Percentiles rank a stretch among this genome's conserved stretches.
These are phyloP conservation scores for Globisporangium cystogenes DNA, from an alignment of 352 stramenopile species.

Conservation along the genomic window DNA sequence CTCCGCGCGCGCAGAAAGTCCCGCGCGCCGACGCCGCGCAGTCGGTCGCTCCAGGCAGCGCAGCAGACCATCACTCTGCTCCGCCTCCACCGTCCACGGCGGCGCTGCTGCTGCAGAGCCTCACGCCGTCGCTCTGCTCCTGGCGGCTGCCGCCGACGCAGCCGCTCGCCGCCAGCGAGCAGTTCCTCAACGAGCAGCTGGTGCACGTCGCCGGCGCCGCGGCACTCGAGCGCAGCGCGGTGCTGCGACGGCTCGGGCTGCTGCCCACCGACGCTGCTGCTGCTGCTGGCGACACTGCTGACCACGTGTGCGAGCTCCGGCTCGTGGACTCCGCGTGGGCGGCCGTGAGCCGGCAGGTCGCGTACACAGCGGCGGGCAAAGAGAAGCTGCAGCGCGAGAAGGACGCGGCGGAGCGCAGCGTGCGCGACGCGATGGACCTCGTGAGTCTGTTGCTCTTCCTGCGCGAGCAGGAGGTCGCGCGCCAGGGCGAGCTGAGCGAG, in stretches of 20 bases:
- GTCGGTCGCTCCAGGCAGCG: neutral
- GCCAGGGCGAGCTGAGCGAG: constrained; percentile 49
- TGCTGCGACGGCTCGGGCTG: constrained; percentile 6
- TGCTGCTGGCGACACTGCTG: too few species aligned
- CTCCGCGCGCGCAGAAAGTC: neutral
- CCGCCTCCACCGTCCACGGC: neutral
- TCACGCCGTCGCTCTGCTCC: constrained; percentile 10
- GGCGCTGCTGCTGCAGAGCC: constrained; percentile 5
- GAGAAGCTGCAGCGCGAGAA: constrained; percentile 20
- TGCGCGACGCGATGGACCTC: constrained; percentile 60
- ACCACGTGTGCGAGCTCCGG: constrained; percentile 8
- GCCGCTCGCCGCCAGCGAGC: constrained; percentile 34
- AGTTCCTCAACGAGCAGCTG: constrained; percentile 65
- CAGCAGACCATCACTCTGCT: neutral
- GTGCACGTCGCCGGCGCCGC: constrained; percentile 27
- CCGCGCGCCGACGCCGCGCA: neutral
- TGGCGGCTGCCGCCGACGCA: constrained; percentile 48
- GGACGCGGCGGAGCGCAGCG: constrained; percentile 23
- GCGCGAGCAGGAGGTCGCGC: constrained; percentile 41
- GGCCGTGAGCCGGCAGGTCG: constrained; percentile 4
- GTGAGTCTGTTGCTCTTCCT: constrained; percentile 64
- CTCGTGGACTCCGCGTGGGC: constrained; percentile 12
- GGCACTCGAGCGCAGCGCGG: constrained; percentile 3
- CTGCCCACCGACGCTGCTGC: neutral
- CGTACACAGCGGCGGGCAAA: constrained; percentile 5